These are phyloP conservation scores for Leishmania gerbilli DNA, from an alignment of 208 protist species.

Conservation along the genomic window DNA sequence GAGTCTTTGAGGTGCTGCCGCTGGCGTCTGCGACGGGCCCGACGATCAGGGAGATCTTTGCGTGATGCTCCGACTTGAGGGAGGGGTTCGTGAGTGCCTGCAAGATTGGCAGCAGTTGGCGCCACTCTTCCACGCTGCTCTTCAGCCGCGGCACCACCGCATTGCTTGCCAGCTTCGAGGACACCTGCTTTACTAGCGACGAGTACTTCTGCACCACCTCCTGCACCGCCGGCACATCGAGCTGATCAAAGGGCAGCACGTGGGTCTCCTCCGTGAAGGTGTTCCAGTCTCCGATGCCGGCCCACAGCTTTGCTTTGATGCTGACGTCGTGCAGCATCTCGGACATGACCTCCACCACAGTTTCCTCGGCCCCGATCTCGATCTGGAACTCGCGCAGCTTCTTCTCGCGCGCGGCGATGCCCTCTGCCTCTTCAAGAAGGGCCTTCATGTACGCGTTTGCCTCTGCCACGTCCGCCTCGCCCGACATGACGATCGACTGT, in stretches of 20 bases:
- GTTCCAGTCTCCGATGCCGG: slow-evolving; percentile 86
- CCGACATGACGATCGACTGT: slow-evolving; percentile 90
- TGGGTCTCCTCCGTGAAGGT: slow-evolving; percentile 66
- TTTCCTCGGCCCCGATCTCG: slow-evolving; percentile 90
- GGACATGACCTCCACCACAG: slow-evolving; percentile 87
- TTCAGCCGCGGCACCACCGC: slow-evolving; percentile 84
- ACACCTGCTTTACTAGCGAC: slow-evolving; percentile 90
- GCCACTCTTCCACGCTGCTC: slow-evolving; percentile 93
- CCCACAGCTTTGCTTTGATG: slow-evolving; percentile 89
- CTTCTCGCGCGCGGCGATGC: slow-evolving; percentile 84
- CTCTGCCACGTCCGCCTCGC: slow-evolving; percentile 71
- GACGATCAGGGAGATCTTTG: slow-evolving; percentile 77
- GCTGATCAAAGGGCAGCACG: slow-evolving; percentile 71
- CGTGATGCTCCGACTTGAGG: slow-evolving; percentile 87
- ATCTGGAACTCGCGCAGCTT: slow-evolving; percentile 90
- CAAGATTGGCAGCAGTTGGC: slow-evolving; percentile 91
- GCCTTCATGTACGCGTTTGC: slow-evolving; percentile 86
- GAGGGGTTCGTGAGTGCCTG: slow-evolving; percentile 93
- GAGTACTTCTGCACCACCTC: slow-evolving; percentile 89
- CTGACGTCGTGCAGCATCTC: slow-evolving; percentile 93
- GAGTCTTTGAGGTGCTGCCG: slow-evolving; percentile 48
- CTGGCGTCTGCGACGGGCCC: slow-evolving; percentile 67
- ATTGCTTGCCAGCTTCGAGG: slow-evolving; percentile 79
- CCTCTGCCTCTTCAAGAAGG: slow-evolving; percentile 81
- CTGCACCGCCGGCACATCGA: slow-evolving; percentile 72